These are phyloP conservation scores for Fusarium poae DNA, from an alignment of 2,329 filamentous ascomycete genomes.

Conservation along the genomic window DNA sequence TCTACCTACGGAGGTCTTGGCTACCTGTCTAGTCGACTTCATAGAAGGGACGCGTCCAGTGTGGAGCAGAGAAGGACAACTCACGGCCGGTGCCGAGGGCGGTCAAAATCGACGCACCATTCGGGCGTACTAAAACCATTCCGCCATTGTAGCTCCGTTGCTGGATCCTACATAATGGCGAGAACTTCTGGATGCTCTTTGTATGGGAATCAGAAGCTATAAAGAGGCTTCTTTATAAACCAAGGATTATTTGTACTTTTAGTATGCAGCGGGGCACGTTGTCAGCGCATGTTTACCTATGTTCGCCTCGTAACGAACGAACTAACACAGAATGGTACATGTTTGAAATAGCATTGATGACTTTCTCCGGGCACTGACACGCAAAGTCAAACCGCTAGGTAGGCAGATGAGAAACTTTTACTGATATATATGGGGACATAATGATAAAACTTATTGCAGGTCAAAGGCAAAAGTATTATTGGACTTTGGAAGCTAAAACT, in stretches of 20 bases:
- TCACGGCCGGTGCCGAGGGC: conserved; percentile 32
- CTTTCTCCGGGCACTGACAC: background rate
- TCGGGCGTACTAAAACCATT: conserved; percentile 24
- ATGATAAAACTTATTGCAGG: too few relatives aligned
- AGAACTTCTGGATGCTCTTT: conserved; percentile 5
- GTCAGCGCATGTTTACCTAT: background rate
- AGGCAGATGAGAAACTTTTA: background rate
- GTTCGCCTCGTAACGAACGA: background rate
- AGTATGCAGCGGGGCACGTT: background rate
- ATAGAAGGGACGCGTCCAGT: conserved; percentile 6
- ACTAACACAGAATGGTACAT: background rate
- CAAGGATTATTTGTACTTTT: conserved; percentile 11
- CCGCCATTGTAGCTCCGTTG: conserved; percentile 31
- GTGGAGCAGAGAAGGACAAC: conserved; percentile 17
- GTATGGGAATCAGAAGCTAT: background rate
- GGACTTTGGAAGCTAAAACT: too few relatives aligned
- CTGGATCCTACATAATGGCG: conserved; percentile 1
- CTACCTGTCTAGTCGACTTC: conserved; percentile 3
- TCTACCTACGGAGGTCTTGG: conserved; percentile 22
- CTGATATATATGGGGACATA: background rate
- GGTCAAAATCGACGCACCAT: conserved; percentile 42
- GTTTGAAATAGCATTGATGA: conserved; percentile 1
- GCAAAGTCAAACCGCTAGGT: background rate
- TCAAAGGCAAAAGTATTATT: too few relatives aligned
- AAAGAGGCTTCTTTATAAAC: background rate